phyloP scores from a whole-genome alignment of 192 early-diverging fungal species.

The Coemansia sp. region DNA sequence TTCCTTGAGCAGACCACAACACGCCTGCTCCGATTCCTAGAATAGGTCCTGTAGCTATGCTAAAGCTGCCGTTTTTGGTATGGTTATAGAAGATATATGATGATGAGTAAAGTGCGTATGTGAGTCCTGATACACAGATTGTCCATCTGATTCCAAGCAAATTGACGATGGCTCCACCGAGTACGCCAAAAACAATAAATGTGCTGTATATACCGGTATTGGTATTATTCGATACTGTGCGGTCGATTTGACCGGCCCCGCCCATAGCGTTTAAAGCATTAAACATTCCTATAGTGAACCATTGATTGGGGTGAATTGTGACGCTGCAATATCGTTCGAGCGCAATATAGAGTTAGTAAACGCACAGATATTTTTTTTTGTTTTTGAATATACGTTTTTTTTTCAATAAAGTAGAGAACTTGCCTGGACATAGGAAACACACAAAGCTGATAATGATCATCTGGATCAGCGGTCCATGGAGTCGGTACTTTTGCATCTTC shows the following conservation, averaged over 20 bases:
- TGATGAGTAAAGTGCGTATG: constrained; percentile 68
- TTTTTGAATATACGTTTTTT: neutral
- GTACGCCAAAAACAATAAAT: constrained; percentile 68
- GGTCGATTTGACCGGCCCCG: constrained; percentile 49
- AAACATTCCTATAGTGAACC: constrained; percentile 58
- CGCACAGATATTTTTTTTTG: neutral
- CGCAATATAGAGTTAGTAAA: no score
- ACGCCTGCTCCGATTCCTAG: constrained; percentile 77
- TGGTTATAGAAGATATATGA: constrained; percentile 65
- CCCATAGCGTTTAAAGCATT: constrained; percentile 56
- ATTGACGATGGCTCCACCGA: constrained; percentile 71
- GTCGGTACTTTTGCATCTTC: constrained; percentile 5
- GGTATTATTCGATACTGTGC: constrained; percentile 60
- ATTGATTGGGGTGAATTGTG: constrained; percentile 11
- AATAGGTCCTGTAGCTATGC: constrained; percentile 68
- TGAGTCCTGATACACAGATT: constrained; percentile 60
- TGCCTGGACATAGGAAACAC: constrained; percentile 67
- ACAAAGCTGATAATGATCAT: constrained; percentile 66
- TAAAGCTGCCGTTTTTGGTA: constrained; percentile 56
- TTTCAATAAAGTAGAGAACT: neutral
- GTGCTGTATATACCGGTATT: constrained; percentile 68
- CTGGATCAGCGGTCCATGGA: constrained; percentile 60
- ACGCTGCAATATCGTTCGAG: constrained; percentile 4
- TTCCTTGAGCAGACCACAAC: constrained; percentile 67
- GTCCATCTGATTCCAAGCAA: constrained; percentile 66